Base-by-base conservation (phyloP, 257 asterid species). In the Solanum rostratum region DNA sequence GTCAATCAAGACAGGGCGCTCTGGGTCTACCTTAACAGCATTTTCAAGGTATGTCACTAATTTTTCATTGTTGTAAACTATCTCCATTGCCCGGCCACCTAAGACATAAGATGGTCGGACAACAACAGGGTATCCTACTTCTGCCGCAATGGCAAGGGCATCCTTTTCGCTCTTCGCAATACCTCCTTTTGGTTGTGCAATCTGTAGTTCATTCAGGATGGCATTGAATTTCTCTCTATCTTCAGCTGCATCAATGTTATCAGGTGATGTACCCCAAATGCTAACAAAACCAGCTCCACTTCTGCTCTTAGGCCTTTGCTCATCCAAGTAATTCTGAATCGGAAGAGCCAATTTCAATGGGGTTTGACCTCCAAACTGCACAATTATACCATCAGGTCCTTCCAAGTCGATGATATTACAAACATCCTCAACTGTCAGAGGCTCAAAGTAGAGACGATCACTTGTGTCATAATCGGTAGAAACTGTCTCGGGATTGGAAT, bases 31-130 rank as follows among this genome's bases (percentile, higher is more conserved):
- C 91, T 94, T 88, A 9, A 97, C 99, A 12, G 99, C 99, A 79
- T 92, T 97, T 84, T 94, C 94, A 11, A 97, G 95, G 85, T 97
- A 94, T 20, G 92, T 89, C 20, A 90, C 92, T 14, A 97, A 95
- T 84, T 95, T 97, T n/a, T 93, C 98, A 22, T 95, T 97, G 53
- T 93, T 97, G 84, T 97, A 95, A 81, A 97, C 99, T 69, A 97
- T 97, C 91, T 95, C 99, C 99, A 97, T 97, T 8, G 95, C 98
- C 53, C 98, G 94, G n/a, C 99, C 99, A 27, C 99, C 99, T 83
- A 97, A 86, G 53, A 97, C 99, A 76, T 95, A 97, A 6, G 99
- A 97, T 27, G 99, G 99, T 37, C 99, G 93, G 84, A 97, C 99
- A 1, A 97, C 99, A 80, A 97, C 96, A 2, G 99, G 99, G 90